Evolutionary conservation across 345 rosid species (phyloP).

Genomic region (Citrus reticulata): DNA sequence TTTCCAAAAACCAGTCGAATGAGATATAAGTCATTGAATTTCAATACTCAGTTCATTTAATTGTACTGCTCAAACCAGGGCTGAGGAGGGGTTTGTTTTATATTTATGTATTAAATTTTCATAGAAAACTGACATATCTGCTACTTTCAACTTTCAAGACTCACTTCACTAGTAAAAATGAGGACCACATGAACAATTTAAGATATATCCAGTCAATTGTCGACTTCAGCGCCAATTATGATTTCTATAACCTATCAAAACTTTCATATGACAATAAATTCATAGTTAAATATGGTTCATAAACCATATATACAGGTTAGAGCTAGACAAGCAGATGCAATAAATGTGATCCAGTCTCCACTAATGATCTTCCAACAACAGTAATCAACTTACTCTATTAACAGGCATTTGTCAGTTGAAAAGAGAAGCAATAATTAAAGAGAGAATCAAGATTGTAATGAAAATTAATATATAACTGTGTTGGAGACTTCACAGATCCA

Average conservation of each 20-base stretch:
- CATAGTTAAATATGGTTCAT: neutral
- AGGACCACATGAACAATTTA: too few species aligned
- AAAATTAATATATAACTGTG: neutral
- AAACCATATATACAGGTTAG: neutral
- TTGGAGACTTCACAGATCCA: constrained; percentile 18
- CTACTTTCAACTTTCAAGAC: too few species aligned
- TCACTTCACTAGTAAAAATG: too few species aligned
- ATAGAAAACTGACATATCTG: too few species aligned
- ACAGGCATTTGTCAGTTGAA: neutral
- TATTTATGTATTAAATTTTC: too few species aligned
- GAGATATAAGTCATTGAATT: neutral
- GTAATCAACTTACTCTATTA: neutral
- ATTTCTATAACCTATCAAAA: too few species aligned
- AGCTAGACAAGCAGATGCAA: neutral
- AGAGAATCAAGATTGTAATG: neutral
- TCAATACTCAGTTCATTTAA: neutral
- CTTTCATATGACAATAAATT: neutral
- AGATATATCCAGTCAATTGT: too few species aligned
- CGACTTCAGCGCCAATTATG: too few species aligned
- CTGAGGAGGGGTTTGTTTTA: too few species aligned
- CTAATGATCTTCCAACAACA: neutral
- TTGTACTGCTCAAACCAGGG: too few species aligned
- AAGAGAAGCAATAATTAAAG: neutral
- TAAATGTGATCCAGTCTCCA: neutral
- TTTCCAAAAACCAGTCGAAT: neutral